phyloP scores from a whole-genome alignment of 2,329 filamentous ascomycete genomes.

The Arthrobotrys sinensis region DNA sequence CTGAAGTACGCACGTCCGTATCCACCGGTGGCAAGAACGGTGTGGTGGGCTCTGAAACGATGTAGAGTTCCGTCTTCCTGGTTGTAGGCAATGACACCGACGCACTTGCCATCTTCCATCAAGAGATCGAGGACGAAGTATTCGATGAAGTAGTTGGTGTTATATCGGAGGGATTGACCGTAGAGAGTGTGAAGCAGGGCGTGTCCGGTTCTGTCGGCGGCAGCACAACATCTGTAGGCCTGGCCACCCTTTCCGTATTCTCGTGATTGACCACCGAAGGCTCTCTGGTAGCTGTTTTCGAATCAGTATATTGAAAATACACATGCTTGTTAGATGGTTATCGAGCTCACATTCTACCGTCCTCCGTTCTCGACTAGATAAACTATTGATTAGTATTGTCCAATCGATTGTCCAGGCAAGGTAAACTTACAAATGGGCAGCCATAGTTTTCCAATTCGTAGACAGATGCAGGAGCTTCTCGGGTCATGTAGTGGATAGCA shows the following conservation, averaged over 20 bases:
- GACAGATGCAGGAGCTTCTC: constrained; percentile 90
- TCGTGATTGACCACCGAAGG: constrained; percentile 97
- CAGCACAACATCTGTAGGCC: constrained; percentile 96
- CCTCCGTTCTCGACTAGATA: constrained; percentile 82
- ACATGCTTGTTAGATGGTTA: constrained; percentile 55
- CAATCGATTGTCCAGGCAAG: background rate
- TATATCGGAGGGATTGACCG: constrained; percentile 95
- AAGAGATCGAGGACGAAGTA: constrained; percentile 97
- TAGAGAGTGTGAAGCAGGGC: constrained; percentile 98
- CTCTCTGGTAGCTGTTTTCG: constrained; percentile 86
- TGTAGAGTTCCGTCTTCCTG: constrained; percentile 98
- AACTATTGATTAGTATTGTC: constrained; percentile 52
- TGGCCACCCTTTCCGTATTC: constrained; percentile 97
- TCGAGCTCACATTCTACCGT: constrained; percentile 84
- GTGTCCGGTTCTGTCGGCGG: constrained; percentile 94
- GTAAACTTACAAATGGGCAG: constrained; percentile 79
- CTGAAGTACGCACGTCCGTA: constrained; percentile 99
- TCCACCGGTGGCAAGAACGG: constrained; percentile 94
- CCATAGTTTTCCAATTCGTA: constrained; percentile 98
- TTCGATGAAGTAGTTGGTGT: constrained; percentile 99
- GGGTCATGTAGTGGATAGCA: constrained; percentile 98
- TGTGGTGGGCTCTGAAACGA: constrained; percentile 96
- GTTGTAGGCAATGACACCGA: constrained; percentile 97
- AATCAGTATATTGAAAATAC: constrained; percentile 46
- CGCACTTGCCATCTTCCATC: constrained; percentile 97